These are phyloP conservation scores for Copromyces sp. DNA, from an alignment of 495 filamentous ascomycete species.

Conservation along the genomic window DNA sequence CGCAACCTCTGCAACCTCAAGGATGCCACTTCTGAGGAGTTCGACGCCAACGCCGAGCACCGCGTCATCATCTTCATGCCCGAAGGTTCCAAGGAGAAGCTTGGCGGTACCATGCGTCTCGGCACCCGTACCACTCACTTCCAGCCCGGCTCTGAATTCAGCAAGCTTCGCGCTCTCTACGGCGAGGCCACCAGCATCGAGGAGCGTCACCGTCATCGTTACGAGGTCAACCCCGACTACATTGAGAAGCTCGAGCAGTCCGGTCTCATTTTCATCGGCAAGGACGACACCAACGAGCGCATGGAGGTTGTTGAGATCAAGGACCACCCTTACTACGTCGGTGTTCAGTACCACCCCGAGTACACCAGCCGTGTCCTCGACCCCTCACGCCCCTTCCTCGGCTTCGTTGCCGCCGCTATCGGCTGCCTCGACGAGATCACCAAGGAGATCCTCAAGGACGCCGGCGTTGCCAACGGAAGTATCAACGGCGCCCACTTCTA, in stretches of 20 bases:
- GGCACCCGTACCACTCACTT: constrained; percentile 66
- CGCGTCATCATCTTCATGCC: constrained; percentile 84
- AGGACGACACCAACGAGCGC: constrained; percentile 70
- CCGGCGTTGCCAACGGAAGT: not conserved
- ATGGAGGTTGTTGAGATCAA: constrained; percentile 89
- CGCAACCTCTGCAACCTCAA: constrained; percentile 54
- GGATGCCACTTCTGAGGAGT: constrained; percentile 56
- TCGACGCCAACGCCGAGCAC: constrained; percentile 45
- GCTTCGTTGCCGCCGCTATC: constrained; percentile 70
- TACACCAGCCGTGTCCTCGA: constrained; percentile 19
- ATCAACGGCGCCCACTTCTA: not conserved
- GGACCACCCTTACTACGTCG: constrained; percentile 88
- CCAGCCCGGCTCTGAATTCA: constrained; percentile 72
- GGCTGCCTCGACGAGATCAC: constrained; percentile 45
- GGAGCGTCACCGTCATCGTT: constrained; percentile 65
- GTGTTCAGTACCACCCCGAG: constrained; percentile 17
- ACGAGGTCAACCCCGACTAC: constrained; percentile 64
- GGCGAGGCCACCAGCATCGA: constrained; percentile 43
- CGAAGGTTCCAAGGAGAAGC: constrained; percentile 52
- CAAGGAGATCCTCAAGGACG: constrained; percentile 4
- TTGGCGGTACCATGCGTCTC: constrained; percentile 91
- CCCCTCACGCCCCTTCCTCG: constrained; percentile 71
- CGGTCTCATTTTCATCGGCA: constrained; percentile 61
- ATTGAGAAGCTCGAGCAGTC: constrained; percentile 46
- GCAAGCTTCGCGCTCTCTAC: constrained; percentile 65